A percentile compares a stretch with the other conserved stretches of the same genome.
Conservation (phyloP, 2,329 filamentous ascomycete genomes). For the Hymenoscyphus fraxineus region DNA sequence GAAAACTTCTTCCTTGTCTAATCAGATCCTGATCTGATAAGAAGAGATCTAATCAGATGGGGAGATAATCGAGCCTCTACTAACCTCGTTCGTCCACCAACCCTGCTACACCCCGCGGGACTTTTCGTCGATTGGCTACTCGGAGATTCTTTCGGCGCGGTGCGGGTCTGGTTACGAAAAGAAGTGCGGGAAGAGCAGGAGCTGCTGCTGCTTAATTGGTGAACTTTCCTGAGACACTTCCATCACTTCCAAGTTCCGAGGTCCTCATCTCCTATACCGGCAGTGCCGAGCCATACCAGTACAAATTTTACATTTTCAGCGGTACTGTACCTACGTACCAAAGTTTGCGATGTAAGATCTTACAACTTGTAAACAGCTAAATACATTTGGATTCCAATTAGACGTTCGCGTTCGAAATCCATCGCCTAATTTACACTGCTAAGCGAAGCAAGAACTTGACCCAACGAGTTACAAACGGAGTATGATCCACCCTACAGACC, state of each 20-base stretch:
- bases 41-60: neutral
- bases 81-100: neutral
- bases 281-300: neutral
- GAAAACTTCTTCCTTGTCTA: constrained; percentile 1
- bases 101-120: neutral
- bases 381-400: neutral
- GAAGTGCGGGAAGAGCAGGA: neutral
- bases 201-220: too few relatives aligned
- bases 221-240: neutral
- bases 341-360: neutral
- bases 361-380: neutral
- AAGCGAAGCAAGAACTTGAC: neutral
- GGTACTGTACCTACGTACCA: neutral
- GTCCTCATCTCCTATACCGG: neutral
- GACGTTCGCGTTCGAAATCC: neutral
- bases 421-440: neutral
- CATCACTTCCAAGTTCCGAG: neutral
- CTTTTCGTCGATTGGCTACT: neutral
- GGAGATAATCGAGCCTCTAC: neutral
- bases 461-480: neutral
- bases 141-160: neutral
- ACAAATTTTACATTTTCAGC: too few relatives aligned
- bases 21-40: neutral
- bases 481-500: neutral
- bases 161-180: neutral